phyloP scores from a whole-genome alignment of 2,329 filamentous ascomycete genomes.

The Alternaria novae-zelandiae region DNA sequence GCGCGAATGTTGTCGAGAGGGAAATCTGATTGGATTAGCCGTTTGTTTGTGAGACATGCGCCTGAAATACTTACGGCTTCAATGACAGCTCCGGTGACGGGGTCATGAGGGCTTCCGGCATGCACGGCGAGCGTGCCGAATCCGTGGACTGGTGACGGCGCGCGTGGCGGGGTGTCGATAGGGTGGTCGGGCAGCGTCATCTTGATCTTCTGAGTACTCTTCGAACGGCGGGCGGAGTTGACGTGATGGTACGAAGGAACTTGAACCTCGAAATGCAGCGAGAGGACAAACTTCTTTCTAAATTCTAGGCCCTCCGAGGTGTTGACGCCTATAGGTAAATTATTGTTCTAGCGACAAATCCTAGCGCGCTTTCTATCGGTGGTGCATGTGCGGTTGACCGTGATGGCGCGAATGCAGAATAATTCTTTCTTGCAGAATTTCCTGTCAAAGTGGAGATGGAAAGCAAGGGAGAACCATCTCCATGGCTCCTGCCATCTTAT shows the following conservation, averaged over 20 bases:
- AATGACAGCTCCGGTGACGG: slow-evolving; percentile 92
- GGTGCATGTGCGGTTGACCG: neutral
- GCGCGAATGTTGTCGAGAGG: slow-evolving; percentile 94
- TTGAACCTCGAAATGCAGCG: neutral
- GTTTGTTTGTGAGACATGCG: neutral
- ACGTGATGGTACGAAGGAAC: neutral
- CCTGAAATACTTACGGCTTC: slow-evolving; percentile 64
- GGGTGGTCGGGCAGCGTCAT: slow-evolving; percentile 58
- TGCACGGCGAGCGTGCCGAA: slow-evolving; percentile 97
- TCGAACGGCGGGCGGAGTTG: neutral
- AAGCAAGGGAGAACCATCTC: neutral
- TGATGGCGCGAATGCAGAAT: neutral
- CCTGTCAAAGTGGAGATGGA: neutral
- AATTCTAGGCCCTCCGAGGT: neutral
- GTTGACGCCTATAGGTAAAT: slow-evolving; percentile 19
- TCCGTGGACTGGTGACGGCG: slow-evolving; percentile 74
- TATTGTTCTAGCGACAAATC: slow-evolving; percentile 18
- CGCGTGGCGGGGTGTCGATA: slow-evolving; percentile 75
- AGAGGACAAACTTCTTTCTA: neutral
- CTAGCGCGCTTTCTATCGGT: slow-evolving; percentile 18
- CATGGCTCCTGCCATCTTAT: slow-evolving; percentile 8
- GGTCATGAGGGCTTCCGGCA: slow-evolving; percentile 89
- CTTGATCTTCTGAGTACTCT: slow-evolving; percentile 6
- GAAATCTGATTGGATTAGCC: slow-evolving; percentile 68
- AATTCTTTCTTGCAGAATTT: slow-evolving; percentile 2